Conservation (phyloP, 768 basidiomycete genomes). For the Psilocybe subaeruginosa region DNA sequence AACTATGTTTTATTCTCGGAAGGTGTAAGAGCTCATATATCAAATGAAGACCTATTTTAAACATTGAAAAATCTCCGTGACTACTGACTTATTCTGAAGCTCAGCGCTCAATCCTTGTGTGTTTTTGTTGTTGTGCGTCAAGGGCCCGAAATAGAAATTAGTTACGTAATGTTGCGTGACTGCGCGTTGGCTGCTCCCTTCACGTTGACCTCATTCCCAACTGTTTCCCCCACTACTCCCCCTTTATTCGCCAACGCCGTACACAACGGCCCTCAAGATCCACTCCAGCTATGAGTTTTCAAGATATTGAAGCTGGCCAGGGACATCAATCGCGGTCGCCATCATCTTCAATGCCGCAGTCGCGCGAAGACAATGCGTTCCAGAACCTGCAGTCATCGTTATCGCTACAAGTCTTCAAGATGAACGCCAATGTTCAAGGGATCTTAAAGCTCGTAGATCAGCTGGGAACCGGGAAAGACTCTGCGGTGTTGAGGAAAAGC, state of each 20-base stretch:
- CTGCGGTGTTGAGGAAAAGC: constrained; percentile 75
- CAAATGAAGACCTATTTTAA: no score
- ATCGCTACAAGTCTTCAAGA: constrained; percentile 96
- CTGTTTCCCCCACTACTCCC: not conserved
- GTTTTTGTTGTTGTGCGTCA: no score
- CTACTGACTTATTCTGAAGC: no score
- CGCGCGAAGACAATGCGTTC: constrained; percentile 76
- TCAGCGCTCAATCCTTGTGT: no score
- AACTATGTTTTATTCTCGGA: no score
- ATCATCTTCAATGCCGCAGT: constrained; percentile 37
- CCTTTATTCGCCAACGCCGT: not conserved
- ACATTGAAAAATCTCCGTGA: no score
- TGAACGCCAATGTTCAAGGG: constrained; percentile 96
- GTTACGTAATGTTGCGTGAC: not conserved
- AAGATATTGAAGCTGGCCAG: constrained; percentile 56
- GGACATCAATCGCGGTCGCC: constrained; percentile 37
- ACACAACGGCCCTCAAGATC: not conserved
- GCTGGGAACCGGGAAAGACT: constrained; percentile 85
- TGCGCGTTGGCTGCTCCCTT: not conserved
- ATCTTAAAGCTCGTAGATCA: constrained; percentile 97
- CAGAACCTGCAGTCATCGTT: constrained; percentile 75
- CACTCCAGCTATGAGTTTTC: constrained; percentile 50
- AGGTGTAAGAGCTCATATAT: no score
- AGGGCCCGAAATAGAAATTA: not conserved
- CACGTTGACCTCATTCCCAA: constrained; percentile 7